Conservation (phyloP, 1,139 yeast genomes). For the Kodamaea anthophila region DNA sequence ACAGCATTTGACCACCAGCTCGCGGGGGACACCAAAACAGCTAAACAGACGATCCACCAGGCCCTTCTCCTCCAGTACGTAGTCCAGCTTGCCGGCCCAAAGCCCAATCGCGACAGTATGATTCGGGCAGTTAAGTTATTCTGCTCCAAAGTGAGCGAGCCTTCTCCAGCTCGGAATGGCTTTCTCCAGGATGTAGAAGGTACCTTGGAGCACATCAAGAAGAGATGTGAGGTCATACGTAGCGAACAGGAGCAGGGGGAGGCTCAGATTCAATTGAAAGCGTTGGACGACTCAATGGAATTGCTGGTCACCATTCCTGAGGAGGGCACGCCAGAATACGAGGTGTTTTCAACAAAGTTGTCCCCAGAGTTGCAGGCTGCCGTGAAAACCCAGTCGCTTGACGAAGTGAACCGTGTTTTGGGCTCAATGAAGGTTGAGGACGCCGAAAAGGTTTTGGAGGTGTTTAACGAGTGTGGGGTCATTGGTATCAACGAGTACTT, state of each 20-base stretch:
- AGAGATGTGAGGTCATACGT: constrained; percentile 64
- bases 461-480: constrained; percentile 76
- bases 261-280: constrained; percentile 78
- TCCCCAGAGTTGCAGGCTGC: constrained; percentile 70
- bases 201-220: constrained; percentile 66
- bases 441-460: constrained; percentile 72
- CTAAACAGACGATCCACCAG: constrained; percentile 68
- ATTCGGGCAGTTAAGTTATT: constrained; percentile 62
- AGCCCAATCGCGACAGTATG: constrained; percentile 25
- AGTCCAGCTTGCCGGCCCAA: constrained; percentile 50
- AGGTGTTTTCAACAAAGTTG: constrained; percentile 46
- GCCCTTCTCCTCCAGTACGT: constrained; percentile 77
- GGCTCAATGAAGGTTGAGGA: constrained; percentile 70
- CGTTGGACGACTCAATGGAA: constrained; percentile 80
- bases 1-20: constrained; percentile 83
- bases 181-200: constrained; percentile 68
- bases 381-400: constrained; percentile 62
- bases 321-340: constrained; percentile 47
- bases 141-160: constrained; percentile 54
- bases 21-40: constrained; percentile 45
- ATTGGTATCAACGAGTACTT: constrained; percentile 54
- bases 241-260: constrained; percentile 38
- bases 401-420: constrained; percentile 77
- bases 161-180: constrained; percentile 58
- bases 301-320: constrained; percentile 67